Conservation (phyloP, 257 asterid genomes). For the Solanum bulbocastanum region DNA sequence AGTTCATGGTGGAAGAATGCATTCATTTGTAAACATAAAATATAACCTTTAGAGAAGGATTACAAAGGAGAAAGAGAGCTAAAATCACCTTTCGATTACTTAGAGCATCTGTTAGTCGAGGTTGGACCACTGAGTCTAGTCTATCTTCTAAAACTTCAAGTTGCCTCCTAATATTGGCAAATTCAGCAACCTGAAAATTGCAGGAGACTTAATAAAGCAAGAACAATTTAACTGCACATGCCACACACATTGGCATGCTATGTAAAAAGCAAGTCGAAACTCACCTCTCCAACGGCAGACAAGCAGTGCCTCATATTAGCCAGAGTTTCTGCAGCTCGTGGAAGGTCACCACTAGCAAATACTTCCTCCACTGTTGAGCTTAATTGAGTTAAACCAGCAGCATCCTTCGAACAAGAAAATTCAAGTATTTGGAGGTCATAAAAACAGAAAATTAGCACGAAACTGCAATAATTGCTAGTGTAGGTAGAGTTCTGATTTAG, state of each 20-base stretch:
- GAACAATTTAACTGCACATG: neutral
- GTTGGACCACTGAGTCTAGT: constrained; percentile 94
- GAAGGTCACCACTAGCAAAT: constrained; percentile 96
- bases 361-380: constrained; percentile 99
- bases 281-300: constrained; percentile 98
- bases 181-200: constrained; percentile 86
- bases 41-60: neutral
- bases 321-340: constrained; percentile 92
- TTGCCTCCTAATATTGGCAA: constrained; percentile 95
- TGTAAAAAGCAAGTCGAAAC: neutral
- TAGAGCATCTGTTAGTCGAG: constrained; percentile 87
- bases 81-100: constrained; percentile 64
- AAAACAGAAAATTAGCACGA: constrained; percentile 4
- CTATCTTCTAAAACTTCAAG: constrained; percentile 98
- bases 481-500: neutral
- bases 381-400: constrained; percentile 93
- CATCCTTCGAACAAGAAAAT: constrained; percentile 52
- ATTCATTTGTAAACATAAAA: constrained; percentile 9
- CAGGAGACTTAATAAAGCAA: neutral
- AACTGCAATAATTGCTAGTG: neutral
- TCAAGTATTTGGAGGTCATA: constrained; percentile 4
- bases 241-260: neutral
- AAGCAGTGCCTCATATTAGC: constrained; percentile 97
- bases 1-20: neutral
- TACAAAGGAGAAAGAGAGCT: constrained; percentile 10